phyloP scores from a whole-genome alignment of 345 rosid genomes.

The Microthlaspi erraticum region DNA sequence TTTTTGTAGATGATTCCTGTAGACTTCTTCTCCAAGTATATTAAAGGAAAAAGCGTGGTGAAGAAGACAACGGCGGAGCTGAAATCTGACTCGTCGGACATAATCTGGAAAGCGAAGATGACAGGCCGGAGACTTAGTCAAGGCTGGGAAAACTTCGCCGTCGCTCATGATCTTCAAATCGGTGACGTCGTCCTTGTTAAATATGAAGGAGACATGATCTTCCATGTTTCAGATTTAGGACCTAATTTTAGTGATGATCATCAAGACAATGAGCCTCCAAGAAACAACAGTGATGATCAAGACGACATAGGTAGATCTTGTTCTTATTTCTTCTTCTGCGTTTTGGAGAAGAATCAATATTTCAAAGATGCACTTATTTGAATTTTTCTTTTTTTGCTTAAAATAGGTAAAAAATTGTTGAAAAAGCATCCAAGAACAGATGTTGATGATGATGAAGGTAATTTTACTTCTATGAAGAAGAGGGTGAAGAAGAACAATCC shows the following conservation, averaged over 20 bases:
- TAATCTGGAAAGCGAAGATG: constrained; percentile 13
- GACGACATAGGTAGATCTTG: no score
- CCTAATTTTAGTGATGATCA: no score
- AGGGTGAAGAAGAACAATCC: background rate
- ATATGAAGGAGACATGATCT: constrained; percentile 22
- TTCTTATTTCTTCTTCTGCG: no score
- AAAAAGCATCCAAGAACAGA: no score
- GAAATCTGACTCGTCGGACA: constrained; percentile 20
- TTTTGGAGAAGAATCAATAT: no score
- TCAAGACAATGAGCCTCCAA: no score
- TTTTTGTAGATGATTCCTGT: constrained; percentile 27
- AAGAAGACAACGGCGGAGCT: background rate
- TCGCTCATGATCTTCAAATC: constrained; percentile 14
- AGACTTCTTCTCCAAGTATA: constrained; percentile 22
- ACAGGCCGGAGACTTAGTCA: constrained; percentile 15
- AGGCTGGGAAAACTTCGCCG: constrained; percentile 23
- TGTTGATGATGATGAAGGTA: no score
- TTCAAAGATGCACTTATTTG: no score
- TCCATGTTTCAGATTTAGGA: constrained; percentile 14
- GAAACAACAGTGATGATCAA: no score
- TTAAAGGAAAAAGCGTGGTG: background rate
- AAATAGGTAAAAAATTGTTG: no score
- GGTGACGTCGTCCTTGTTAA: constrained; percentile 16
- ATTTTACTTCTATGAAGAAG: background rate
- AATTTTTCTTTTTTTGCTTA: no score